Conservation (phyloP, 148 eudicot genomes). For the Euryodendron excelsum region DNA sequence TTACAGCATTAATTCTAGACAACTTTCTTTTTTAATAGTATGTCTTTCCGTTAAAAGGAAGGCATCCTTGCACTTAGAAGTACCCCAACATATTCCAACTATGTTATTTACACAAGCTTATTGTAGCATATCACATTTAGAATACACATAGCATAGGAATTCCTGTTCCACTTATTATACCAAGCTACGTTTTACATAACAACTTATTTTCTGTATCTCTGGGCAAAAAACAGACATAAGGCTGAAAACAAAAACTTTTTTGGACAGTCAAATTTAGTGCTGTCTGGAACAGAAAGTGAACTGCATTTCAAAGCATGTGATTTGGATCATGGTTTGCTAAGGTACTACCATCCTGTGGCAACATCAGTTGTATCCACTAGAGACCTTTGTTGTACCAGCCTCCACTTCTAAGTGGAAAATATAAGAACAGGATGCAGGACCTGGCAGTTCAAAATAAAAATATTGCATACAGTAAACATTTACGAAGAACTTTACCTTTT, state of each 20-base stretch:
- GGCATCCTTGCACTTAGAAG: background rate
- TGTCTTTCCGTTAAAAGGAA: background rate
- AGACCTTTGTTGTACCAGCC: background rate
- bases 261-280: background rate
- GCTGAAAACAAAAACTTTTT: background rate
- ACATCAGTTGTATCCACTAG: background rate
- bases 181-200: background rate
- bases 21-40: background rate
- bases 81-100: too few relatives aligned
- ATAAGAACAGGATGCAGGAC: background rate
- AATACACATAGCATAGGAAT: background rate
- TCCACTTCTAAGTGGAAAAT: background rate
- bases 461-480: background rate
- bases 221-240: background rate
- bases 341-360: background rate
- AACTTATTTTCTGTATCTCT: background rate
- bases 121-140: background rate
- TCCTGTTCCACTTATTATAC: background rate
- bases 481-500: constrained; percentile 53
- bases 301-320: background rate
- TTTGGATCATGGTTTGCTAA: background rate
- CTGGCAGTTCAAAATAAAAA: background rate
- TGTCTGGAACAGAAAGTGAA: background rate
- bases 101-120: background rate
- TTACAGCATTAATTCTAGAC: background rate